A percentile compares a stretch with the other conserved stretches of the same genome.
These are phyloP conservation scores for Ogataea hybrid DNA, from an alignment of 1,139 yeast species.

Conservation along the genomic window DNA sequence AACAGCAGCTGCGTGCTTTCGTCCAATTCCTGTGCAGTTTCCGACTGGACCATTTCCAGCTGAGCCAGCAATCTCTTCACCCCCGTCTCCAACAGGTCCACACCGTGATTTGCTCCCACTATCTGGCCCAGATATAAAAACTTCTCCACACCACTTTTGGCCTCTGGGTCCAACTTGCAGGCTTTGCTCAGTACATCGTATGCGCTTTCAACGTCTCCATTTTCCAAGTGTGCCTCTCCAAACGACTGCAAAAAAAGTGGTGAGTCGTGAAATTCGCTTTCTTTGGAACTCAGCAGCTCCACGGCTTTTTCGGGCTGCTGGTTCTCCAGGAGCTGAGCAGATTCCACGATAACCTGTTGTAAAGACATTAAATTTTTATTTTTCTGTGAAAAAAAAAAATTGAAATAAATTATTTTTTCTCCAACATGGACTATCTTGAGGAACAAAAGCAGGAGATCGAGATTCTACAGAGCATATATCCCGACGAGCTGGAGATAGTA, in stretches of 20 bases:
- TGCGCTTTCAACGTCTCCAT: conserved; percentile 75
- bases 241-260: conserved; percentile 44
- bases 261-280: conserved; percentile 31
- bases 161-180: conserved; percentile 69
- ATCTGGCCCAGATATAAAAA: conserved; percentile 90
- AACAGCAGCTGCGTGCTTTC: conserved; percentile 24
- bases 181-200: conserved; percentile 61
- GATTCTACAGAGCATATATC: conserved; percentile 85
- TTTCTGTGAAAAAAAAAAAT: not conserved
- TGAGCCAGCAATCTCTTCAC: conserved; percentile 48
- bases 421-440: conserved; percentile 64
- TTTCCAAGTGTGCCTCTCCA: conserved; percentile 79
- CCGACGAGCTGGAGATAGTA: conserved; percentile 67
- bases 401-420: not conserved
- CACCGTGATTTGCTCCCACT: conserved; percentile 78
- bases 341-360: conserved; percentile 15
- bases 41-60: conserved; percentile 32
- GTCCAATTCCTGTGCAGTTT: conserved; percentile 34
- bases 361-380: conserved; percentile 4
- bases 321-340: conserved; percentile 32
- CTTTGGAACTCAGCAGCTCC: conserved; percentile 35
- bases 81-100: conserved; percentile 64
- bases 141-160: conserved; percentile 67
- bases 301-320: conserved; percentile 43
- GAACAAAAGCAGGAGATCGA: conserved; percentile 81